Percentiles rank a stretch among this genome's conserved stretches.
phyloP scores from a whole-genome alignment of 768 basidiomycete genomes.

The Mycena venus region DNA sequence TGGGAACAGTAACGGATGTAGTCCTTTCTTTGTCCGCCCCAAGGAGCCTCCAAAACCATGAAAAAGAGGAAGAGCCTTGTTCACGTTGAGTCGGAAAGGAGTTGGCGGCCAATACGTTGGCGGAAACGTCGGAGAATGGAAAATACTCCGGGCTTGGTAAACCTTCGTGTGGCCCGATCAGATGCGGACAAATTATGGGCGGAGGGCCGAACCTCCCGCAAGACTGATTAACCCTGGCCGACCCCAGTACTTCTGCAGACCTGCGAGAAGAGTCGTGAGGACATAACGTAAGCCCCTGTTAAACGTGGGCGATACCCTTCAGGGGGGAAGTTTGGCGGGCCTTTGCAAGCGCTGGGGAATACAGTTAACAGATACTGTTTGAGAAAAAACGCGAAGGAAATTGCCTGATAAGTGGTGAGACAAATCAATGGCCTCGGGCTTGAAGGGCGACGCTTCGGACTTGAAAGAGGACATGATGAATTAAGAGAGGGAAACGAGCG shows the following conservation, averaged over 20 bases:
- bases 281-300: background rate
- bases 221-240: conserved; percentile 68
- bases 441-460: conserved; percentile 7
- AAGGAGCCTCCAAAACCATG: conserved; percentile 75
- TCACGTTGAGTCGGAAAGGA: conserved; percentile 56
- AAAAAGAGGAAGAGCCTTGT: conserved; percentile 49
- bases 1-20: conserved; percentile 67
- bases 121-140: conserved; percentile 74
- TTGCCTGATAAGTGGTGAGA: conserved; percentile 74
- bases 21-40: conserved; percentile 57
- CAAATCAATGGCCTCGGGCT: conserved; percentile 69
- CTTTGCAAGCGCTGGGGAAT: conserved; percentile 67
- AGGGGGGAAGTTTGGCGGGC: conserved; percentile 68
- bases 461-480: conserved; percentile 33
- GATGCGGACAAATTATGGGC: background rate
- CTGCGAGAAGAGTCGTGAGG: background rate
- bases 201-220: conserved; percentile 68
- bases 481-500: background rate
- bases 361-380: conserved; percentile 35
- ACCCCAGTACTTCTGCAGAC: conserved; percentile 70
- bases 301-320: conserved; percentile 49
- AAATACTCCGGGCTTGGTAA: conserved; percentile 78
- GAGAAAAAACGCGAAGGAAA: background rate
- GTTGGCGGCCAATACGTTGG: conserved; percentile 64
- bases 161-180: conserved; percentile 50